Evolutionary conservation across 176 grass and related monocot species (phyloP).

Genomic region (Oryza rufipogon): DNA sequence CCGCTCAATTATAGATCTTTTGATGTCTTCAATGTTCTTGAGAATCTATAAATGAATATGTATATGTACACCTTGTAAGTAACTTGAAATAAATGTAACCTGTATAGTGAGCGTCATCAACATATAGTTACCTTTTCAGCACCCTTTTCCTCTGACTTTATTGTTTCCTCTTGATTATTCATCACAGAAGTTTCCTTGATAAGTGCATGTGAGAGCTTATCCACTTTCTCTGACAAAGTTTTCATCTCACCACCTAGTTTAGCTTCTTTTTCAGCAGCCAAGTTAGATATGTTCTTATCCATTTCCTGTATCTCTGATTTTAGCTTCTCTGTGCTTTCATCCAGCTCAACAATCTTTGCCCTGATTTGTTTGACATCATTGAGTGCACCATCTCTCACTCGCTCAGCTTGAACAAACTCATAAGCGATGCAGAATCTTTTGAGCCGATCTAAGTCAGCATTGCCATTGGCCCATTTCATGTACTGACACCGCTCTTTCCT

Average conservation of each 20-base stretch:
- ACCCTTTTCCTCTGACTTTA: constrained; percentile 68
- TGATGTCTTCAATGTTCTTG: constrained; percentile 82
- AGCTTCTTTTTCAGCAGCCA: constrained; percentile 82
- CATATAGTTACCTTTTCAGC: constrained; percentile 64
- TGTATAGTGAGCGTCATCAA: constrained; percentile 20
- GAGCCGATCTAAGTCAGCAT: constrained; percentile 76
- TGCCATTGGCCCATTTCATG: constrained; percentile 95
- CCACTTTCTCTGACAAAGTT: constrained; percentile 70
- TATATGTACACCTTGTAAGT: constrained; percentile 18
- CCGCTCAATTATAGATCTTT: constrained; percentile 71
- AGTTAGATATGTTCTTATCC: constrained; percentile 65
- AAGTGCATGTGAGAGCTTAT: constrained; percentile 70
- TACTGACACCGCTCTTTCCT: constrained; percentile 92
- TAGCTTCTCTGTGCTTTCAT: constrained; percentile 63
- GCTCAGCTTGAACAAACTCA: constrained; percentile 88
- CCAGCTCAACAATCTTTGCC: constrained; percentile 69
- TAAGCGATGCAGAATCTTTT: constrained; percentile 91
- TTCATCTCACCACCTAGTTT: constrained; percentile 76
- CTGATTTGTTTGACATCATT: constrained; percentile 66
- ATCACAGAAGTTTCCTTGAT: constrained; percentile 95
- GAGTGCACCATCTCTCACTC: constrained; percentile 57
- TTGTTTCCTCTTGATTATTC: constrained; percentile 79
- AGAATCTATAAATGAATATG: constrained; percentile 55
- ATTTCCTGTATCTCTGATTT: constrained; percentile 77
- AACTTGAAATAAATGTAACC: constrained; percentile 21